Percentiles rank a stretch among this genome's conserved stretches.
Conservation (phyloP, 192 early-diverging fungal genomes). For the Backusella macrospora region DNA sequence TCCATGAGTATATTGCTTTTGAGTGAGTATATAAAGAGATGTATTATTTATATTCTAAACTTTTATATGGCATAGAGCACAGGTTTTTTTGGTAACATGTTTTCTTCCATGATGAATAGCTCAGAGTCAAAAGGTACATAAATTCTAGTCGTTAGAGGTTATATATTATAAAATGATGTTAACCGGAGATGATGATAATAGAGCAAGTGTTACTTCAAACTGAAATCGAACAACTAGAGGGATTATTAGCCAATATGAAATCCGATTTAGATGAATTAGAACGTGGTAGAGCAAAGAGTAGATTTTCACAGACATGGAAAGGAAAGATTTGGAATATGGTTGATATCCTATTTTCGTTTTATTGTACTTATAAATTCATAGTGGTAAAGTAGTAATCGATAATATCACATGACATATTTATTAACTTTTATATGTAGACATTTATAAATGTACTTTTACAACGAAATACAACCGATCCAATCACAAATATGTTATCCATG, state of each 20-base stretch:
- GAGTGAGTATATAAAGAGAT: not conserved
- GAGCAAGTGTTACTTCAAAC: conserved; percentile 21
- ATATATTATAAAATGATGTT: not conserved
- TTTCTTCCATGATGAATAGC: not conserved
- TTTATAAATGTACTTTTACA: conserved; percentile 78
- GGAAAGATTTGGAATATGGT: conserved; percentile 82
- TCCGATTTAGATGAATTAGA: conserved; percentile 31
- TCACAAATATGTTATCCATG: conserved; percentile 77
- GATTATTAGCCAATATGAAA: conserved; percentile 23
- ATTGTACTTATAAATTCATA: conserved; percentile 89
- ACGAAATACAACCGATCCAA: conserved; percentile 79
- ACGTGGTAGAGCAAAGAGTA: conserved; percentile 20
- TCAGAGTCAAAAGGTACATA: conserved; percentile 2
- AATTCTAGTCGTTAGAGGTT: not conserved
- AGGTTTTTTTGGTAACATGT: not conserved
- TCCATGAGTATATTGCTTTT: too few relatives aligned
- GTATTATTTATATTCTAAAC: not conserved
- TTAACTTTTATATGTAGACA: conserved; percentile 59
- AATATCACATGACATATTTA: too few relatives aligned
- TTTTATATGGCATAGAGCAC: not conserved
- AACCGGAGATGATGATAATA: not conserved
- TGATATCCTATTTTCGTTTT: conserved; percentile 85
- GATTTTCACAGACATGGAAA: conserved; percentile 24
- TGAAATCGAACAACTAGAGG: conserved; percentile 28
- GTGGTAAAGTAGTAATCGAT: conserved; percentile 51